These are phyloP conservation scores for Marasmius tenuissimus DNA, from an alignment of 1,284 basidiomycete genomes.

Conservation along the genomic window DNA sequence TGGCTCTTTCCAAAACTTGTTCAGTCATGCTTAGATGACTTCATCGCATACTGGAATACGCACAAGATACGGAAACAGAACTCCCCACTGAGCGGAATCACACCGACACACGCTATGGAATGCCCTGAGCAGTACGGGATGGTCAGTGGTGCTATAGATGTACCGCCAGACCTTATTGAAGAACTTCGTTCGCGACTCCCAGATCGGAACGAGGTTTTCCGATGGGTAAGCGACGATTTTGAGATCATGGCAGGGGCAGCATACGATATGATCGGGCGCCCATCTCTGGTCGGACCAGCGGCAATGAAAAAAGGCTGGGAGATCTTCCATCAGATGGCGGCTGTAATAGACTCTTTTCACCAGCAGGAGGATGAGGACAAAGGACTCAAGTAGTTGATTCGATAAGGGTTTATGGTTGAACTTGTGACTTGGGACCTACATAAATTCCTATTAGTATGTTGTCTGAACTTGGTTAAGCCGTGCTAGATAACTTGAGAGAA, in stretches of 20 bases:
- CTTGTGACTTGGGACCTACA: too few species aligned
- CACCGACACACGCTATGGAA: not conserved
- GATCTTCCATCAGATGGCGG: not conserved
- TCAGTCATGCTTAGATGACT: constrained; percentile 7
- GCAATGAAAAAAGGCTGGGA: not conserved
- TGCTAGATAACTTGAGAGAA: too few species aligned
- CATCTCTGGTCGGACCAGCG: not conserved
- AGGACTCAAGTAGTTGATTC: too few species aligned
- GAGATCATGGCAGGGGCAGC: not conserved
- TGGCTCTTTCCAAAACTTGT: constrained; percentile 13
- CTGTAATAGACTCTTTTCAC: not conserved
- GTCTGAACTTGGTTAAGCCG: too few species aligned
- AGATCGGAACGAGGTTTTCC: too few species aligned
- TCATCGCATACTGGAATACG: constrained; percentile 8
- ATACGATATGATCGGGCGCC: not conserved
- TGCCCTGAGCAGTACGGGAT: not conserved
- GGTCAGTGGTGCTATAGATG: not conserved
- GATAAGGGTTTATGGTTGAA: too few species aligned
- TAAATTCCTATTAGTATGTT: too few species aligned
- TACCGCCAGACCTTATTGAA: not conserved
- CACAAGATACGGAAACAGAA: constrained; percentile 5
- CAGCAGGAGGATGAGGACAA: too few species aligned
- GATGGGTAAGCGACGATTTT: not conserved
- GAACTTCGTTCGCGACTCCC: not conserved
- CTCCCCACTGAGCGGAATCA: constrained; percentile 7